Conservation (phyloP, 2,329 filamentous ascomycete genomes). For the Pseudogymnoascus sp. region DNA sequence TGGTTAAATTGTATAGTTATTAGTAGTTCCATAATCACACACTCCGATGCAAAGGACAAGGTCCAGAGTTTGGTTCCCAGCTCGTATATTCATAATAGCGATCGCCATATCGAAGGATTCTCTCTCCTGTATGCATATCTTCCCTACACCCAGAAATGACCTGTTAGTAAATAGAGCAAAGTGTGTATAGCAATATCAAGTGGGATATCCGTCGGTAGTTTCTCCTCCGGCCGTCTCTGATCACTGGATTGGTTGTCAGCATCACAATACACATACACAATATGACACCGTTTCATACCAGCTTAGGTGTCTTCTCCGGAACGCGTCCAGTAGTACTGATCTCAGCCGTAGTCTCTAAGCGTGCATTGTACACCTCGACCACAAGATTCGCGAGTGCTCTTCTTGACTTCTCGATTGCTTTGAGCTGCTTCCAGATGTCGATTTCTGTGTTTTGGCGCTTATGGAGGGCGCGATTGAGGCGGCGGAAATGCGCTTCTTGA, state of each 20-base stretch:
- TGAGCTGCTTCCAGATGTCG: constrained; percentile 5
- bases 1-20: constrained; percentile 4
- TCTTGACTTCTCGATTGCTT: neutral
- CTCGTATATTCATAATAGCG: neutral
- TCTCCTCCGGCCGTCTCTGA: neutral
- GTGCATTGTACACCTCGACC: neutral
- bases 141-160: neutral
- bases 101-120: neutral
- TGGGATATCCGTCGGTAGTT: neutral
- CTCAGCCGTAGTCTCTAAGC: neutral
- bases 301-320: neutral
- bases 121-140: neutral
- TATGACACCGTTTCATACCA: neutral
- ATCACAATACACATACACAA: neutral
- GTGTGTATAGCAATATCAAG: neutral
- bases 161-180: neutral
- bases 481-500: neutral
- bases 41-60: neutral
- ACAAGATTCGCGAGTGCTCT: neutral
- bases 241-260: neutral
- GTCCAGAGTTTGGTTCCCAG: neutral
- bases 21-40: neutral
- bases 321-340: neutral
- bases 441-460: neutral
- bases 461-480: neutral